These are phyloP conservation scores for Alternaria ventricosa DNA, from an alignment of 2,329 filamentous ascomycete species.

Conservation along the genomic window DNA sequence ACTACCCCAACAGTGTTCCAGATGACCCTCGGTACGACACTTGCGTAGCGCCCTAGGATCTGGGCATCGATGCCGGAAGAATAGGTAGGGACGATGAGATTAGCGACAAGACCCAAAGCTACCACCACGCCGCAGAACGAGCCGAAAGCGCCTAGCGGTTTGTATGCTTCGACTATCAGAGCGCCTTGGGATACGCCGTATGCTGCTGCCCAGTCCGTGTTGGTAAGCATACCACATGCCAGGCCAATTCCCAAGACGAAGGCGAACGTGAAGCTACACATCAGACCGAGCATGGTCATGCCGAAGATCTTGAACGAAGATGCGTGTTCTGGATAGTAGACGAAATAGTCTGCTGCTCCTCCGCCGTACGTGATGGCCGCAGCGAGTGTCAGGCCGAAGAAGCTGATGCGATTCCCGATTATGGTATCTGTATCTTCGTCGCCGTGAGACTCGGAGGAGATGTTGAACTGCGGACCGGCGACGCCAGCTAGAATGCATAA, in stretches of 20 bases:
- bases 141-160: slow-evolving; percentile 66
- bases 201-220: slow-evolving; percentile 63
- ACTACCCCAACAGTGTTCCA: slow-evolving; percentile 70
- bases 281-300: slow-evolving; percentile 64
- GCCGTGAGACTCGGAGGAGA: slow-evolving; percentile 58
- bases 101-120: slow-evolving; percentile 69
- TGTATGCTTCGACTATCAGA: slow-evolving; percentile 68
- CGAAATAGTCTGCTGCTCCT: slow-evolving; percentile 70
- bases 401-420: slow-evolving; percentile 67
- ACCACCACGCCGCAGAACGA: slow-evolving; percentile 71
- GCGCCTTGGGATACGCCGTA: slow-evolving; percentile 67
- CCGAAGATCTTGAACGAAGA: slow-evolving; percentile 61
- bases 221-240: slow-evolving; percentile 61
- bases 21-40: slow-evolving; percentile 65
- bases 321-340: slow-evolving; percentile 66
- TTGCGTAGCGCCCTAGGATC: slow-evolving; percentile 65
- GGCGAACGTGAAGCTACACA: slow-evolving; percentile 65
- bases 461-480: slow-evolving; percentile 66
- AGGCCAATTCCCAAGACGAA: slow-evolving; percentile 69
- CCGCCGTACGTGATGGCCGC: slow-evolving; percentile 69
- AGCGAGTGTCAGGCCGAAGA: slow-evolving; percentile 72
- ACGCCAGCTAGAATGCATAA: slow-evolving; percentile 68
- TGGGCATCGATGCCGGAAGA: slow-evolving; percentile 72
- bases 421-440: slow-evolving; percentile 56
- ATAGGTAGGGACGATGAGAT: slow-evolving; percentile 69